A percentile compares a stretch with the other conserved stretches of the same genome.
phyloP scores from a whole-genome alignment of 371 early-diverging fungal species.

The Dichotomocladium elegans region DNA sequence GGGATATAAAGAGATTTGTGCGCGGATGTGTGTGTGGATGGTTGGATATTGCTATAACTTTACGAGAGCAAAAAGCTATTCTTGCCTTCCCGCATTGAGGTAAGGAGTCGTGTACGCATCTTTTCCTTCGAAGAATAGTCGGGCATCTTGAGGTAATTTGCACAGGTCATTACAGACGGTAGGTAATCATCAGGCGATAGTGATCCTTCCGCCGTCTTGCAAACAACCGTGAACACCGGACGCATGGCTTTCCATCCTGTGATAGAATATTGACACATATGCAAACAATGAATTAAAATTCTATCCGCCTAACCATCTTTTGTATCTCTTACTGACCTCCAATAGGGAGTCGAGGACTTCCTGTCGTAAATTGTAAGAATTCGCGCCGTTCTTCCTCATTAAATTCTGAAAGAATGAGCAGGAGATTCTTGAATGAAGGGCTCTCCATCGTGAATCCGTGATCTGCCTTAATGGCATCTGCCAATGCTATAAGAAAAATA shows the following conservation, averaged over 20 bases:
- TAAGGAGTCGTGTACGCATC: constrained; percentile 59
- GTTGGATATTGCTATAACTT: background rate
- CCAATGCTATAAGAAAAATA: constrained; percentile 47
- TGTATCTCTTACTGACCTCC: constrained; percentile 43
- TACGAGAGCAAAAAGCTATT: constrained; percentile 77
- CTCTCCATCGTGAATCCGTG: constrained; percentile 84
- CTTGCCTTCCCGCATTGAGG: constrained; percentile 85
- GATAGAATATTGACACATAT: background rate
- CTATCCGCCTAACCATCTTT: background rate
- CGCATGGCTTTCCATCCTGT: constrained; percentile 76
- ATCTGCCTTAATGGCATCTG: constrained; percentile 76
- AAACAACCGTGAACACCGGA: constrained; percentile 87
- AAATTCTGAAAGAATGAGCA: constrained; percentile 67
- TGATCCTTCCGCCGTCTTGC: constrained; percentile 67
- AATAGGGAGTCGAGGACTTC: constrained; percentile 87
- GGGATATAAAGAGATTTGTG: background rate
- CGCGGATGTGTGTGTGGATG: background rate
- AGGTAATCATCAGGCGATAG: constrained; percentile 76
- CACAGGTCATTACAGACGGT: constrained; percentile 96
- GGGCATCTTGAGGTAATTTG: constrained; percentile 92
- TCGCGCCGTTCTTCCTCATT: constrained; percentile 60
- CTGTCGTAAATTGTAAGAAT: constrained; percentile 90
- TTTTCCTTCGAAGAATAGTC: constrained; percentile 73
- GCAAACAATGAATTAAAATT: background rate
- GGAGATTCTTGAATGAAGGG: constrained; percentile 59